Conservation (phyloP, 306 rosid species). For the Malus domestica region DNA sequence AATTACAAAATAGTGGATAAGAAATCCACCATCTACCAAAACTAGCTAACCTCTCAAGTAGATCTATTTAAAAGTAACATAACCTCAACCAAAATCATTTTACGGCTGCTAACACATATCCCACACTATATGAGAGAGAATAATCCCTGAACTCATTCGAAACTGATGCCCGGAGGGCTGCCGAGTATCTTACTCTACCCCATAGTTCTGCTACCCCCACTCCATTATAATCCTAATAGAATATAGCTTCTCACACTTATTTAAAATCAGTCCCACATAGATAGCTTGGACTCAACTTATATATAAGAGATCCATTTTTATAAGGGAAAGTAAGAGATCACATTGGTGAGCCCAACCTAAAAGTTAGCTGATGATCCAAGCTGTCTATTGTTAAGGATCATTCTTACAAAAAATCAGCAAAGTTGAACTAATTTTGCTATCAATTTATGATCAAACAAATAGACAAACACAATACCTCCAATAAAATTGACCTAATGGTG, state of each 20-base stretch:
- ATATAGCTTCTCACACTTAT: neutral
- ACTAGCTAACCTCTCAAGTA: too few species aligned
- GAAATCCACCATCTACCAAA: too few species aligned
- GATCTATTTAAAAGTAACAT: too few species aligned
- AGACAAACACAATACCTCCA: too few species aligned
- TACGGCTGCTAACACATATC: too few species aligned
- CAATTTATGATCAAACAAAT: neutral
- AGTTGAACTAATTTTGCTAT: neutral
- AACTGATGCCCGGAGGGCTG: too few species aligned
- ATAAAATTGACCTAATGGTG: neutral
- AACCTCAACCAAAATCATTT: too few species aligned
- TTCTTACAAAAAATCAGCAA: neutral
- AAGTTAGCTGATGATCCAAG: neutral
- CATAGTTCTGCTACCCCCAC: too few species aligned
- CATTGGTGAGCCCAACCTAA: neutral
- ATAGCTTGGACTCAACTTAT: neutral
- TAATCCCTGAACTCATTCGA: too few species aligned
- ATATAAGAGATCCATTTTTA: neutral
- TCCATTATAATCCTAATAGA: neutral
- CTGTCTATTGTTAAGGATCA: neutral
- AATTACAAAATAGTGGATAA: too few species aligned
- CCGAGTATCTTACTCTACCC: too few species aligned
- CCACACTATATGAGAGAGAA: too few species aligned
- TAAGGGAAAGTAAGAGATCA: neutral
- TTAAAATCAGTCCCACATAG: neutral